Evolutionary conservation across 2,329 filamentous ascomycete genomes (phyloP), one percentile per base, ranked within the genome.

Genomic region (Gaeumannomyces tritici): DNA sequence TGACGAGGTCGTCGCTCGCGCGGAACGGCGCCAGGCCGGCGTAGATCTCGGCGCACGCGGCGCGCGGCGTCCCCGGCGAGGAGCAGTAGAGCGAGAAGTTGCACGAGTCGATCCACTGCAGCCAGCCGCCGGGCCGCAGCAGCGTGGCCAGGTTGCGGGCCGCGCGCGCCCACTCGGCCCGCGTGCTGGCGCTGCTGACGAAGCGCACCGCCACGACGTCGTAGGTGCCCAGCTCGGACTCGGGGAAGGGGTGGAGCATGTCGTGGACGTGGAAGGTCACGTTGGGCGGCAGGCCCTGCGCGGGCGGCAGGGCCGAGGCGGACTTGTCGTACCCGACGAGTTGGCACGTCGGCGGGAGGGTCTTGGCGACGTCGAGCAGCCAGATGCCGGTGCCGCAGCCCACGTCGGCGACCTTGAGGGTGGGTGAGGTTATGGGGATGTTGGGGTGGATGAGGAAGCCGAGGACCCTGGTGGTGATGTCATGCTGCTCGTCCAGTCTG

Each of bases 151-250:
- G 57, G 59, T 65, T 66, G 31, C 31, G 8, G 28, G 24, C 47
- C 21, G 65, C 61, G 33, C 55, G 59, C 15, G 54, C 29, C 60
- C 66, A 67, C 9, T 66, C 65, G n/a, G 61, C 62, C 31, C 64
- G 65, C 54, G 63, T 62, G 57, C 63, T 63, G 29, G 66, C 66
- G 57, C 64, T 64, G 65, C 66, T 69, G 55, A 68, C 63, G 62
- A 71, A 68, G 28, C 69, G 68, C 31, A 66, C 65, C 7, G 68
- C 66, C 21, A 70, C 69, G 18, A 70, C 47, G 61, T 70, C 70
- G 58, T 69, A 71, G 47, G 66, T 66, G 4, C 66, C 66, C 26
- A 61, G 35, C 31, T 70, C 66, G 11, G 62, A 62, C 12, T 35
- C 55, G 7, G 67, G 66, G 55, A 70, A 70, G 15, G 69, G 66